These are phyloP conservation scores for Apiotrichum sp. DNA, from an alignment of 1,284 basidiomycete genomes.

Conservation along the genomic window DNA sequence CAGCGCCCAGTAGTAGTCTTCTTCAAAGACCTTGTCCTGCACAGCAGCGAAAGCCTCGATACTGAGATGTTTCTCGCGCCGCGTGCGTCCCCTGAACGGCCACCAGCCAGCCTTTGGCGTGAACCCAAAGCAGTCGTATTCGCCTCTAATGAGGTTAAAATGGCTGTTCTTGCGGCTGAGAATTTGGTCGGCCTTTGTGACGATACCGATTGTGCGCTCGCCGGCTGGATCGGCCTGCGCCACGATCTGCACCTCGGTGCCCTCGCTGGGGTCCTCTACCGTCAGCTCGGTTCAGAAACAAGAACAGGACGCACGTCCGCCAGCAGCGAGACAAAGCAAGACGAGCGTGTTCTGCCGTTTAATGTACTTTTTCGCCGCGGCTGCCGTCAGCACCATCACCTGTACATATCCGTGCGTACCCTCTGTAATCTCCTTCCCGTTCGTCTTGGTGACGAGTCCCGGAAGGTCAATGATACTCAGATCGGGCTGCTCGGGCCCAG, in stretches of 20 bases:
- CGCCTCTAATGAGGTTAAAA: not conserved
- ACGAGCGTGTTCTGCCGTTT: conserved; percentile 17
- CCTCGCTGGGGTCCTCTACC: not conserved
- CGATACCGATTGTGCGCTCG: conserved; percentile 17
- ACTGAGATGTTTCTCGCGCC: too few relatives aligned
- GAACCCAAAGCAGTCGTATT: too few relatives aligned
- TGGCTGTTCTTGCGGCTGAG: not conserved
- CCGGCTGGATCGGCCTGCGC: conserved; percentile 14
- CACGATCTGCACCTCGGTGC: conserved; percentile 10
- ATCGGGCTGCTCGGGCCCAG: conserved; percentile 16
- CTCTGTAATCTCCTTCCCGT: not conserved
- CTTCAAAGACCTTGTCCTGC: too few relatives aligned
- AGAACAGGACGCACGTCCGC: conserved; percentile 15
- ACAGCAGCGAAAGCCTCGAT: too few relatives aligned
- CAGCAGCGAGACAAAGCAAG: conserved; percentile 21
- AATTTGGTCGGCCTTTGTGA: conserved; percentile 29
- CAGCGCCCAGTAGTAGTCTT: too few relatives aligned
- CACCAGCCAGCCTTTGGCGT: too few relatives aligned
- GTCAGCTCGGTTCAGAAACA: too few relatives aligned
- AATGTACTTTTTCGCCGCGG: conserved; percentile 16
- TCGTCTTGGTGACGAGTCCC: conserved; percentile 12
- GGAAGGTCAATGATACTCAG: conserved; percentile 29
- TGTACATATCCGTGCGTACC: not conserved
- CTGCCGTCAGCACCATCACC: conserved; percentile 2
- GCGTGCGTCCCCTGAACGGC: too few relatives aligned